Base-by-base conservation (phyloP, 352 stramenopile species). In the Globisporangium splendens region DNA sequence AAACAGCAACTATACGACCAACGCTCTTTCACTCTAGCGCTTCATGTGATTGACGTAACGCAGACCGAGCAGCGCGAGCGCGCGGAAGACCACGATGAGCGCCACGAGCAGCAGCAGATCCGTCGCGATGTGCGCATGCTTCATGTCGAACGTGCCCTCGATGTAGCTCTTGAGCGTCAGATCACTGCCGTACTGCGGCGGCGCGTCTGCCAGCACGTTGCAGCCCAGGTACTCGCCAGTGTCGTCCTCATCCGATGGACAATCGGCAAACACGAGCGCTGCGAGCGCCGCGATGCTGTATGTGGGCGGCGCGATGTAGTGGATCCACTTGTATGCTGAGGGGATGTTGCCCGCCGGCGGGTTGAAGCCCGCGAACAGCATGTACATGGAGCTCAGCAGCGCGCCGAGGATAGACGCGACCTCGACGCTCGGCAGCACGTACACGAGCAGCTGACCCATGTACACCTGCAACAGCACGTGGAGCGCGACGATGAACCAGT, bases 1-100 rank as follows among this genome's bases (percentile, higher is more conserved):
- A 35, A 35, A 35, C 3, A 35, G 28, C 28, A 35, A 35, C 28
- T 35, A 6, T 11, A 6, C 28, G 28, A 35, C 28, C 28, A 35
- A 11, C 28, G 10, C 28, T 35, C 28, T 35, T 8, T 8, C 24
- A 2, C 24, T 31, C 46, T 74, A 82, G 17, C 70, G 64, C 57
- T 83, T 84, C 38, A 81, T 62, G 33, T 85, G 72, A 52, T 63
- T 85, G 20, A 87, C 65, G 61, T 80, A 85, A 17, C 75, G 75
- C 46, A 85, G 61, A 0, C 59, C 70, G 6, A 85, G 50, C 31
- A 83, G 51, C n/a, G 74, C 77, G 1, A 84, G 46, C 22, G 83
- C n/a, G 1, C 74, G 72, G 52, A 81, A 84, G 7, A 58, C 63
- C 10, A 70, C 65, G 54, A 84, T 86, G 65, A 79, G 69, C 38